Base-by-base conservation (phyloP, 495 filamentous ascomycete genomes). In the Neurospora sp. region DNA sequence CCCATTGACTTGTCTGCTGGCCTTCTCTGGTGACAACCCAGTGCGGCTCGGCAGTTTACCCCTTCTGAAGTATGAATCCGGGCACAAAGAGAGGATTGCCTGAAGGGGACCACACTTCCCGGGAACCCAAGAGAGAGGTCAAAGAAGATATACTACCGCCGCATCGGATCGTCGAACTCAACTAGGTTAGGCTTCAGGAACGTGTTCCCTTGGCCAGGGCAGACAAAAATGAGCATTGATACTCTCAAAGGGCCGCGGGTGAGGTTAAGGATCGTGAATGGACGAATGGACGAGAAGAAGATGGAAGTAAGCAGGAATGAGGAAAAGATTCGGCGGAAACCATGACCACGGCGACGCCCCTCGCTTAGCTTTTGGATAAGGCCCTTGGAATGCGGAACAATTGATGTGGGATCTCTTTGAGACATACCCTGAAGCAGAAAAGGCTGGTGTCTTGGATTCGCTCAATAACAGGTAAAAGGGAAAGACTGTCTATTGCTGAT, bases 221-320 rank as follows among this genome's bases (percentile, higher is more conserved):
- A 9, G 54, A 37, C 54, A 35, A 4, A 35, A 35, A 35, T 35
- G 27, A 4, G 18, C 54, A 66, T 66, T 66, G 54, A 66, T 66
- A 35, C 54, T 18, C 27, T 66, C 23, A 37, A 66, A 66, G 54
- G 14, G 54, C 6, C 12, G 27, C 8, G 54, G 54, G 27, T 62
- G 54, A 62, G 23, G 27, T 62, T 23, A 27, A 62, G 5, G 27
- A 66, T 66, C 27, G 27, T 66, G 54, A 66, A 37, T 66, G 54
- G 27, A 72, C 20, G 35, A 35, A 60, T 70, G 18, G 11, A 62
- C 35, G 69, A 49, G 14, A 69, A 72, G 37, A 70, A 44, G 20
- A 40, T 69, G 70, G 73, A n/a, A 27, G 42, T 39, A 54, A 27
- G 39, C 37, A 72, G 79, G 78, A 79, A 80, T 80, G 76, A 72